Evolutionary conservation across 257 asterid genomes (phyloP).

Genomic region (Eucommia ulmoides): DNA sequence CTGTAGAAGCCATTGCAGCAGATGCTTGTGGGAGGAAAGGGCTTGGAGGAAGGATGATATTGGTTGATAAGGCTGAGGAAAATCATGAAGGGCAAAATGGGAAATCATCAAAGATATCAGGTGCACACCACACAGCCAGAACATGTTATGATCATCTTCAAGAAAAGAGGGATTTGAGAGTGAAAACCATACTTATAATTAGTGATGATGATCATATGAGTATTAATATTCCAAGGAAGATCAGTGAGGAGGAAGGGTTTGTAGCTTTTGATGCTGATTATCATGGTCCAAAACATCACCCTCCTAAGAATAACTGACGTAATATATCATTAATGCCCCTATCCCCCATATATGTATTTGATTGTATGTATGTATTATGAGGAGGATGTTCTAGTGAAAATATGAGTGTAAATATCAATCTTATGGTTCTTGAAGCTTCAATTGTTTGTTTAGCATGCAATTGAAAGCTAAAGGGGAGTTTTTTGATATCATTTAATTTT

Average conservation of each 20-base stretch:
- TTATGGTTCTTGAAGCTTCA: too few relatives aligned
- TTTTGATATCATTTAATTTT: too few relatives aligned
- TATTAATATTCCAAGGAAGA: not conserved
- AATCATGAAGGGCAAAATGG: not conserved
- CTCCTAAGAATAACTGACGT: constrained; percentile 7
- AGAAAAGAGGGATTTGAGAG: constrained; percentile 8
- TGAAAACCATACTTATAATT: not conserved
- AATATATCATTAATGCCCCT: too few relatives aligned
- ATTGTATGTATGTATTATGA: too few relatives aligned
- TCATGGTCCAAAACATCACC: constrained; percentile 10
- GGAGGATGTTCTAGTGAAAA: too few relatives aligned
- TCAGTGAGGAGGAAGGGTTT: too few relatives aligned
- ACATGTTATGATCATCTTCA: constrained; percentile 4
- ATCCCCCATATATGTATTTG: too few relatives aligned
- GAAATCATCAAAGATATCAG: constrained; percentile 13
- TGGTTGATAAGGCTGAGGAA: constrained; percentile 7
- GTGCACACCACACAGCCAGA: constrained; percentile 11
- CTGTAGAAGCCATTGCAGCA: constrained; percentile 9
- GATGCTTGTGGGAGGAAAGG: constrained; percentile 15
- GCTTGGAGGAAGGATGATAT: constrained; percentile 29
- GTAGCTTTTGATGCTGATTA: constrained; percentile 12
- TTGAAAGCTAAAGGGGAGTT: too few relatives aligned
- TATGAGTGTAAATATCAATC: too few relatives aligned
- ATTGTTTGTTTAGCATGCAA: too few relatives aligned
- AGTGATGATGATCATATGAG: not conserved